phyloP scores from a whole-genome alignment of 2,329 filamentous ascomycete species.

The Cytospora piceicola region DNA sequence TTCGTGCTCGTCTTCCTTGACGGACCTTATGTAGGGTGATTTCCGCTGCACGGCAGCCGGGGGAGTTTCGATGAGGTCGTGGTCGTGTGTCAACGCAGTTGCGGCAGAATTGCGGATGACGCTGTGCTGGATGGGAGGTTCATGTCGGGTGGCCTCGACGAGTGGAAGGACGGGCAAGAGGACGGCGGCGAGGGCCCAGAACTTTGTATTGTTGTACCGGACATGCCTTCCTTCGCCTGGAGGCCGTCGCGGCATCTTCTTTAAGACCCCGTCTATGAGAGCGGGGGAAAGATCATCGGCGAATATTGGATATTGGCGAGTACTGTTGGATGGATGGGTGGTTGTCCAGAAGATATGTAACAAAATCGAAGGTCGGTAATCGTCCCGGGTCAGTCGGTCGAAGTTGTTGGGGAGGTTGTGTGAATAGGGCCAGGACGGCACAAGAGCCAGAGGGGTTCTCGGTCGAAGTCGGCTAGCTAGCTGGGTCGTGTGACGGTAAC shows the following conservation, averaged over 20 bases:
- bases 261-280: constrained; percentile 26
- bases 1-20: constrained; percentile 20
- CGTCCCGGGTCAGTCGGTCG: not conserved
- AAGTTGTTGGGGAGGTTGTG: not conserved
- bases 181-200: constrained; percentile 54
- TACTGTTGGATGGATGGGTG: not conserved
- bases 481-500: not conserved
- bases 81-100: constrained; percentile 30
- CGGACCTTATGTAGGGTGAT: constrained; percentile 26
- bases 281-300: constrained; percentile 28
- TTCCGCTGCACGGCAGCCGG: constrained; percentile 26
- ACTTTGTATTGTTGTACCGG: constrained; percentile 41
- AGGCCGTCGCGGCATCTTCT: constrained; percentile 62
- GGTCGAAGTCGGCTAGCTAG: constrained; percentile 7
- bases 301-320: constrained; percentile 9
- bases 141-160: constrained; percentile 49
- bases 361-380: not conserved
- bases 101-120: constrained; percentile 32
- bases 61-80: constrained; percentile 29
- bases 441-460: not conserved
- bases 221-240: constrained; percentile 55
- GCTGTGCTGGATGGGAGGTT: constrained; percentile 28
- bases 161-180: constrained; percentile 51
- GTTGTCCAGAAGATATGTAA: not conserved
- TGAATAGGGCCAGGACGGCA: not conserved